phyloP scores from a whole-genome alignment of 2,329 filamentous ascomycete genomes.

The Cercospora berteroae region DNA sequence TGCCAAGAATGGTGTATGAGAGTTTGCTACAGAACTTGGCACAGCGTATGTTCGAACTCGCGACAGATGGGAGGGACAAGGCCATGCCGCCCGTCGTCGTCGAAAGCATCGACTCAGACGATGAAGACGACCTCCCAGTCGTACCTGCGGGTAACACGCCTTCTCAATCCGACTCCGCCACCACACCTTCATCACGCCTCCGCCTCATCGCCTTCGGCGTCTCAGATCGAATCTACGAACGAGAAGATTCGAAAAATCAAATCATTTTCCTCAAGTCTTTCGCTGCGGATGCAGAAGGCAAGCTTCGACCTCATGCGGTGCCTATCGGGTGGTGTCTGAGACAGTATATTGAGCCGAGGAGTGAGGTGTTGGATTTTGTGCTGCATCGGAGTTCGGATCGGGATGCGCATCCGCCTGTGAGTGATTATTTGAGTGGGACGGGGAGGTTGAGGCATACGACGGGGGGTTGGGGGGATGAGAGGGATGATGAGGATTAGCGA shows the following conservation, averaged over 20 bases:
- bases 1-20: slow-evolving; percentile 48
- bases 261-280: slow-evolving; percentile 49
- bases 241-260: slow-evolving; percentile 48
- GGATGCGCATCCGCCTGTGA: slow-evolving; percentile 40
- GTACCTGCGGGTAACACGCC: not conserved
- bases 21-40: slow-evolving; percentile 40
- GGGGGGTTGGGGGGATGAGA: slow-evolving; percentile 17
- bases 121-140: slow-evolving; percentile 1
- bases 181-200: slow-evolving; percentile 34
- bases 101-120: slow-evolving; percentile 9
- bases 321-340: slow-evolving; percentile 48
- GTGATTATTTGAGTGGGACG: slow-evolving; percentile 27
- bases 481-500: slow-evolving; percentile 21
- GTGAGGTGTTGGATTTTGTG: slow-evolving; percentile 48
- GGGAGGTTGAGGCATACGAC: slow-evolving; percentile 8
- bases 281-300: slow-evolving; percentile 44
- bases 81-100: not conserved
- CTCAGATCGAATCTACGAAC: slow-evolving; percentile 49
- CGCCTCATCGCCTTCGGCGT: slow-evolving; percentile 49
- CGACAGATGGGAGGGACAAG: slow-evolving; percentile 16
- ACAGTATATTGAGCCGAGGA: slow-evolving; percentile 47
- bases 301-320: slow-evolving; percentile 42
- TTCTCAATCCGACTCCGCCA: not conserved
- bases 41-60: slow-evolving; percentile 30
- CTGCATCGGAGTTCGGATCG: slow-evolving; percentile 34